Base-by-base conservation (phyloP, 805 yeast species). In the Clavispora phyllophila region DNA sequence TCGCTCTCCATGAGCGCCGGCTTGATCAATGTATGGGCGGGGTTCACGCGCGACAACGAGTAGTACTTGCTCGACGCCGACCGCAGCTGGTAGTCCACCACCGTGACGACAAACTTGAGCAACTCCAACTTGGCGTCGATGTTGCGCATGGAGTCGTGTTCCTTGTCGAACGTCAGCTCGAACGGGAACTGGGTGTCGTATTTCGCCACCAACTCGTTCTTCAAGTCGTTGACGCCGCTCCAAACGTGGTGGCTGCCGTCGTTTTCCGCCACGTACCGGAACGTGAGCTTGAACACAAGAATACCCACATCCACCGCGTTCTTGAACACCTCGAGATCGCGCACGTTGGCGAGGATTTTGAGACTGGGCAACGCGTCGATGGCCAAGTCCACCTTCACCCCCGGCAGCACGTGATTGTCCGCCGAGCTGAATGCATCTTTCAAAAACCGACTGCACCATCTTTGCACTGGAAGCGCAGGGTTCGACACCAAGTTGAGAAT, bases 11-110 rank as follows among this genome's bases (percentile, higher is more conserved):
- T 62, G 18, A 67, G 60, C 9, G 62, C 50, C 28, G 68, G 68
- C 41, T 77, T 76, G 35, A 89, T 70, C 32, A 86, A 75, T 1
- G 88, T 79, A 56, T 91, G 96, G 42, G 69, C 73, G 0, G 74
- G 60, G 17, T 72, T 70, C 3, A 81, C 79, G 42, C 70, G 60
- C 3, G 76, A 57, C 37, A 82, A 62, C 9, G 84, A 79, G 31
- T 70, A 73, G 18, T 51, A 42, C 18, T 49, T 59, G 45, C 44
- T 56, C 28, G 50, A 53, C 29, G 69, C 66, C n/a, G 79, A 72
- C 34, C 71, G 65, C 35, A 71, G 63, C 40, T 74, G 73, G 43
- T 70, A 66, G 51, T 71, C 75, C 29, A 73, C 65, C 7, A 70
- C 69, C 5, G 64, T 51, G 43, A 62, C 79, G 9, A 87, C 76